These are phyloP conservation scores for Tuber umbilicatum DNA, from an alignment of 495 filamentous ascomycete species.

Conservation along the genomic window DNA sequence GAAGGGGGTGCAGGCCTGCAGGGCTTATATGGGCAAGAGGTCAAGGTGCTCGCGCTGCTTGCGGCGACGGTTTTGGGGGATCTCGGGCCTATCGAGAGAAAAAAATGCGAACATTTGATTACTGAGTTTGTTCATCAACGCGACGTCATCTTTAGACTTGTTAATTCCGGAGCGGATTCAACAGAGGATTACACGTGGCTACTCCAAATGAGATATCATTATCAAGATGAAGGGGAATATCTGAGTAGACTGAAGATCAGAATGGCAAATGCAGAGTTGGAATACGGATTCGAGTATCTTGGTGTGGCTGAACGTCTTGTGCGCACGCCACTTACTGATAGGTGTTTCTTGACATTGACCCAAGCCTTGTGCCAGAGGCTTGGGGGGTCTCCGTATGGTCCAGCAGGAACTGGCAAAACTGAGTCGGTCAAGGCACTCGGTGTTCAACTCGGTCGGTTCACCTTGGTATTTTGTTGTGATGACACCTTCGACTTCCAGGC, in stretches of 20 bases:
- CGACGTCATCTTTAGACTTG: constrained; percentile 78
- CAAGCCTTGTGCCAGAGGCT: constrained; percentile 92
- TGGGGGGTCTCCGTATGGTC: constrained; percentile 94
- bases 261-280: constrained; percentile 93
- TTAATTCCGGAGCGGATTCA: constrained; percentile 64
- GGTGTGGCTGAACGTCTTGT: constrained; percentile 94
- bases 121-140: constrained; percentile 98
- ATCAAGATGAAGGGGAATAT: constrained; percentile 70
- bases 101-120: constrained; percentile 97
- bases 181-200: constrained; percentile 86
- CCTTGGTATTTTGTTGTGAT: constrained; percentile 96
- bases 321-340: constrained; percentile 89
- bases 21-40: constrained; percentile 63
- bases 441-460: constrained; percentile 93
- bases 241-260: constrained; percentile 78
- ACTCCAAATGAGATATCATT: constrained; percentile 96
- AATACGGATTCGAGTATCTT: constrained; percentile 96
- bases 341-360: constrained; percentile 94
- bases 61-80: constrained; percentile 86
- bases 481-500: constrained; percentile 99
- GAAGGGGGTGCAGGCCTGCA: constrained; percentile 62
- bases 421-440: constrained; percentile 97
- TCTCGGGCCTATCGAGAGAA: constrained; percentile 74
- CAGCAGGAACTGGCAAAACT: constrained; percentile 97
- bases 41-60: constrained; percentile 71